Percentiles rank a stretch among this genome's conserved stretches.
Evolutionary conservation across 371 early-diverging fungal genomes (phyloP).

Genomic region (Syncephalastrum contaminatum): DNA sequence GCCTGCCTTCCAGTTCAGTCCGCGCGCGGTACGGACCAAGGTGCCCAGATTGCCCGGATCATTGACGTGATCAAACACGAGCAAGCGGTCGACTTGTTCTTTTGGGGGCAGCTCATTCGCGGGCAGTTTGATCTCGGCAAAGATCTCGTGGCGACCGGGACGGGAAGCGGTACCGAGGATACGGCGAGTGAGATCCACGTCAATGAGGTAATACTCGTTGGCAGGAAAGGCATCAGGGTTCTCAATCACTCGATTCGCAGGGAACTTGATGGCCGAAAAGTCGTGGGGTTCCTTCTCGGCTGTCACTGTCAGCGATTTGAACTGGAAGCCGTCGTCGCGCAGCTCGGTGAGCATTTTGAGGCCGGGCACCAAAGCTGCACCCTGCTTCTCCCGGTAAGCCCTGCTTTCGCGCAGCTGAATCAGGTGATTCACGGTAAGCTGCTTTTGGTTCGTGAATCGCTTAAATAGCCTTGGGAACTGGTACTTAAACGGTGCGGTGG

Average conservation of each 20-base stretch:
- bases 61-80: conserved; percentile 54
- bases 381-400: conserved; percentile 28
- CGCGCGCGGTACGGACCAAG: conserved; percentile 52
- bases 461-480: conserved; percentile 26
- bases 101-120: conserved; percentile 12
- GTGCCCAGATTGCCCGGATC: conserved; percentile 59
- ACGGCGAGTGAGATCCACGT: conserved; percentile 42
- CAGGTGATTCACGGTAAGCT: conserved; percentile 26
- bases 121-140: conserved; percentile 41
- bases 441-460: conserved; percentile 23
- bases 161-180: conserved; percentile 51
- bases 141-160: conserved; percentile 43
- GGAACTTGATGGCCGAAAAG: conserved; percentile 31
- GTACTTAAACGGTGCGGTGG: conserved; percentile 17
- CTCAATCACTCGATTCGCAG: conserved; percentile 28
- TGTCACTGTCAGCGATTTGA: conserved; percentile 38
- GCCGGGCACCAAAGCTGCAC: conserved; percentile 38
- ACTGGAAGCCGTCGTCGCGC: conserved; percentile 21
- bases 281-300: conserved; percentile 25
- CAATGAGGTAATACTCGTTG: conserved; percentile 28
- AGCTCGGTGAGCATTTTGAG: conserved; percentile 34
- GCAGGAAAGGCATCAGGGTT: conserved; percentile 38
- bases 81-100: conserved; percentile 22
- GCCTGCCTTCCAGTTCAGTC: conserved; percentile 53
- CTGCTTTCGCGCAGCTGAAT: conserved; percentile 35